Conservation (phyloP, 1,284 basidiomycete species). For the Heterobasidion irregulare region DNA sequence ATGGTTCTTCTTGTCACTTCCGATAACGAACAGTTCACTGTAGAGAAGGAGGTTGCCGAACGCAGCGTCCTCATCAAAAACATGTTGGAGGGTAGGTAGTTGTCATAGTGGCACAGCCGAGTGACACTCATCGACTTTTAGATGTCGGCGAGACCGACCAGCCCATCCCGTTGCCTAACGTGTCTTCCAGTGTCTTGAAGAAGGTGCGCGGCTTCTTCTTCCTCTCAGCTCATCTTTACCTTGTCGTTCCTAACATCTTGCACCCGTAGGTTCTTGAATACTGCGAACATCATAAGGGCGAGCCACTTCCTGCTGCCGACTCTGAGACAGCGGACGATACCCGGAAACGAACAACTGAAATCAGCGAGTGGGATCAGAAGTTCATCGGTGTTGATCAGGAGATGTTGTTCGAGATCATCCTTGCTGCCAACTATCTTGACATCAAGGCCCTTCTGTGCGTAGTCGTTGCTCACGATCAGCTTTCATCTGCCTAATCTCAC, state of each 20-base stretch:
- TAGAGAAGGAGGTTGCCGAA: conserved; percentile 93
- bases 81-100: conserved; percentile 88
- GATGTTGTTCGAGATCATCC: conserved; percentile 98
- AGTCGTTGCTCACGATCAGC: not conserved
- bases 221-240: not conserved
- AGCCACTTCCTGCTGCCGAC: conserved; percentile 87
- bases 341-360: conserved; percentile 96
- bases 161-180: conserved; percentile 95
- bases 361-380: conserved; percentile 99
- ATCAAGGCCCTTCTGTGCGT: conserved; percentile 96
- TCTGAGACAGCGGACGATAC: conserved; percentile 86
- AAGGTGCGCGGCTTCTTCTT: conserved; percentile 51
- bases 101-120: conserved; percentile 2
- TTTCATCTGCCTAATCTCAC: conserved; percentile 2
- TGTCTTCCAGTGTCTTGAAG: conserved; percentile 92
- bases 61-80: conserved; percentile 97
- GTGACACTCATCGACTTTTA: conserved; percentile 5
- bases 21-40: conserved; percentile 92
- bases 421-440: conserved; percentile 99
- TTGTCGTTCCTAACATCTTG: conserved; percentile 7
- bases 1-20: conserved; percentile 59
- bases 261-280: conserved; percentile 85
- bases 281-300: conserved; percentile 97
- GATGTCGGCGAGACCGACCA: conserved; percentile 91
- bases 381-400: conserved; percentile 96